phyloP scores from a whole-genome alignment of 2,329 filamentous ascomycete species.

The Ophiostoma ulmi region DNA sequence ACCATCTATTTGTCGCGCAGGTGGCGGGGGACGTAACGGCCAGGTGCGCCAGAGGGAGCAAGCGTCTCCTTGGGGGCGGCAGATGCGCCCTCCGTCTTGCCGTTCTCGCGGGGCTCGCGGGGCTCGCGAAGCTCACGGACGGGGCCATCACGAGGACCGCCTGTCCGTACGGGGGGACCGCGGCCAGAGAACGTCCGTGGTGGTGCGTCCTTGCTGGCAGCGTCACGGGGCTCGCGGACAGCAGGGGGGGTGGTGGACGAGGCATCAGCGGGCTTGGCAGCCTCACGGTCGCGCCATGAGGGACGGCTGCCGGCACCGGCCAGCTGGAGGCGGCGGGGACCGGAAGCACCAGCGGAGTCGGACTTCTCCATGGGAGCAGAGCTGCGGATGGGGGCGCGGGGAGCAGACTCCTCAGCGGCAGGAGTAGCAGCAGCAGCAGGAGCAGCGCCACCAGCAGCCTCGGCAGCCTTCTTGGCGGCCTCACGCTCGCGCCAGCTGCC shows the following conservation, averaged over 20 bases:
- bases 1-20: conserved; percentile 27
- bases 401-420: conserved; percentile 32
- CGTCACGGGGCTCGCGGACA: background rate
- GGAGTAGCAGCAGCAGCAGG: conserved; percentile 32
- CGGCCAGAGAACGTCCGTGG: conserved; percentile 36
- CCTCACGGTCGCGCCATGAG: conserved; percentile 55
- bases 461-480: conserved; percentile 43
- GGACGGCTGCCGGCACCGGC: conserved; percentile 33
- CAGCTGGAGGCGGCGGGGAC: conserved; percentile 53
- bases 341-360: conserved; percentile 35
- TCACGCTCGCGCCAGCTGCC: conserved; percentile 69
- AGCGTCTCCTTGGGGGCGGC: conserved; percentile 45
- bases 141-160: conserved; percentile 34
- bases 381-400: conserved; percentile 32
- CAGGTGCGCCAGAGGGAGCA: conserved; percentile 48
- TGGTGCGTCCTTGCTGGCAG: conserved; percentile 29
- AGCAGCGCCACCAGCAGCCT: background rate
- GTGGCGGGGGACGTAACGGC: conserved; percentile 55
- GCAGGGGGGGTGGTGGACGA: conserved; percentile 19
- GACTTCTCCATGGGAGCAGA: conserved; percentile 37
- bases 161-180: conserved; percentile 42
- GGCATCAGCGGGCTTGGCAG: conserved; percentile 39
- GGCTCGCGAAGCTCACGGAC: conserved; percentile 37
- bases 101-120: conserved; percentile 39
- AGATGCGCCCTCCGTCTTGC: conserved; percentile 31